phyloP scores from a whole-genome alignment of 768 basidiomycete genomes.

The Phylloporus arenicola region DNA sequence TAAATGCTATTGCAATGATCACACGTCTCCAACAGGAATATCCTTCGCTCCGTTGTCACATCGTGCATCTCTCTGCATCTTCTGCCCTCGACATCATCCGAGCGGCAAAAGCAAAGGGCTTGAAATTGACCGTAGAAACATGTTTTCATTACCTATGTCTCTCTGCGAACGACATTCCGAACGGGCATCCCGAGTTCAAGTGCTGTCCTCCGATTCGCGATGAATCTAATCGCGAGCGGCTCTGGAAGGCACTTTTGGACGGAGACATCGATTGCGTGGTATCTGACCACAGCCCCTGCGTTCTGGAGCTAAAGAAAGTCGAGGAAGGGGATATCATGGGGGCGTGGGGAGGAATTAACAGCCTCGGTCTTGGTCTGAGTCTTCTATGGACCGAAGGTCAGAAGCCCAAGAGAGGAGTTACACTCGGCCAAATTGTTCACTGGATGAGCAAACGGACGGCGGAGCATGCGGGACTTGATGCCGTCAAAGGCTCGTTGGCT shows the following conservation, averaged over 20 bases:
- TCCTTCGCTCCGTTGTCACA: slow-evolving; percentile 77
- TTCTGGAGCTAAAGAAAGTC: slow-evolving; percentile 70
- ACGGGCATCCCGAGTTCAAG: slow-evolving; percentile 82
- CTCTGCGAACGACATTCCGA: slow-evolving; percentile 63
- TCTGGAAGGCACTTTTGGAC: slow-evolving; percentile 79
- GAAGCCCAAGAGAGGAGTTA: slow-evolving; percentile 45
- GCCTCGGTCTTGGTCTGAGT: slow-evolving; percentile 84
- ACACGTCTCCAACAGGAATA: slow-evolving; percentile 54
- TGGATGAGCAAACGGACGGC: slow-evolving; percentile 78
- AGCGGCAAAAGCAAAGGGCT: slow-evolving; percentile 56
- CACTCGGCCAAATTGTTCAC: slow-evolving; percentile 56
- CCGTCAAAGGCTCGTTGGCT: slow-evolving; percentile 64
- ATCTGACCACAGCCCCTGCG: slow-evolving; percentile 94
- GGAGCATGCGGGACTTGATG: slow-evolving; percentile 66
- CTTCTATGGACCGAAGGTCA: slow-evolving; percentile 83
- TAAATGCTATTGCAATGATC: slow-evolving; percentile 76
- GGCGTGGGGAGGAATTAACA: slow-evolving; percentile 94
- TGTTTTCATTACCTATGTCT: slow-evolving; percentile 96
- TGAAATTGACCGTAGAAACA: slow-evolving; percentile 87
- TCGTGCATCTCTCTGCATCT: slow-evolving; percentile 92
- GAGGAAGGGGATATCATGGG: slow-evolving; percentile 77
- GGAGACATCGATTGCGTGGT: slow-evolving; percentile 90
- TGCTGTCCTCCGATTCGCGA: slow-evolving; percentile 94
- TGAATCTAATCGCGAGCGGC: slow-evolving; percentile 57
- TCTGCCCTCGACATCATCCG: slow-evolving; percentile 73